Evolutionary conservation across 2,329 filamentous ascomycete species (phyloP).

Genomic region (Exophiala xenobiotica): DNA sequence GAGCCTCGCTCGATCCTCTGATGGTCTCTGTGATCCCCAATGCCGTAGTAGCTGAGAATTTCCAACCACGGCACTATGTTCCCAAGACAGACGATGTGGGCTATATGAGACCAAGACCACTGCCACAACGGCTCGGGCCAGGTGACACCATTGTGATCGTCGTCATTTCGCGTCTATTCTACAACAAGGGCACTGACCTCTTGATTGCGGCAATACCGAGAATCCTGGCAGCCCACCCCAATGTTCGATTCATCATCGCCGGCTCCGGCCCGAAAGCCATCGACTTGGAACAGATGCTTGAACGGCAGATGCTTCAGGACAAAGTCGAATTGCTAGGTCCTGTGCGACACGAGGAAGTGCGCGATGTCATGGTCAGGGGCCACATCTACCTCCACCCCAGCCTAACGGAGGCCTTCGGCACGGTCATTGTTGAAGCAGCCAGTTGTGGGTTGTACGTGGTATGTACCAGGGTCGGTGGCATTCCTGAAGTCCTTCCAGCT

Average conservation of each 20-base stretch:
- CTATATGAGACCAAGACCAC: conserved; percentile 41
- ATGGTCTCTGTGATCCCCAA: conserved; percentile 99
- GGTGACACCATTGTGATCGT: conserved; percentile 92
- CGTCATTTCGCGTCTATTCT: conserved; percentile 94
- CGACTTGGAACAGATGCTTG: conserved; percentile 96
- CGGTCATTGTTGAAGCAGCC: conserved; percentile 94
- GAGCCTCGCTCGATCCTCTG: conserved; percentile 88
- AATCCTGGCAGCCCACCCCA: conserved; percentile 83
- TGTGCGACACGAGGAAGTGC: conserved; percentile 91
- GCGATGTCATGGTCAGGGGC: conserved; percentile 94
- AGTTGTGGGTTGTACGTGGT: conserved; percentile 96
- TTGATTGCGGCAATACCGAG: conserved; percentile 94
- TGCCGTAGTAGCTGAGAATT: conserved; percentile 94
- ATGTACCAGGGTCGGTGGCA: conserved; percentile 92
- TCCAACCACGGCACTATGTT: conserved; percentile 66
- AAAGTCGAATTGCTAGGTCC: conserved; percentile 89
- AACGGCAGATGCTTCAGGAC: conserved; percentile 90
- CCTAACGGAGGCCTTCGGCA: conserved; percentile 94
- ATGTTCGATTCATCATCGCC: conserved; percentile 95
- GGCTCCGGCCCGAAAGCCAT: conserved; percentile 96
- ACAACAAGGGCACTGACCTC: conserved; percentile 97
- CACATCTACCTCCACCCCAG: conserved; percentile 96
- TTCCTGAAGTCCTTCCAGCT: conserved; percentile 89
- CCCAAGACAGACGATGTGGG: conserved; percentile 42
- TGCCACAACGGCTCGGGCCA: conserved; percentile 70